phyloP scores from a whole-genome alignment of 2,329 filamentous ascomycete genomes.

The Pestalotiopsis sp. region DNA sequence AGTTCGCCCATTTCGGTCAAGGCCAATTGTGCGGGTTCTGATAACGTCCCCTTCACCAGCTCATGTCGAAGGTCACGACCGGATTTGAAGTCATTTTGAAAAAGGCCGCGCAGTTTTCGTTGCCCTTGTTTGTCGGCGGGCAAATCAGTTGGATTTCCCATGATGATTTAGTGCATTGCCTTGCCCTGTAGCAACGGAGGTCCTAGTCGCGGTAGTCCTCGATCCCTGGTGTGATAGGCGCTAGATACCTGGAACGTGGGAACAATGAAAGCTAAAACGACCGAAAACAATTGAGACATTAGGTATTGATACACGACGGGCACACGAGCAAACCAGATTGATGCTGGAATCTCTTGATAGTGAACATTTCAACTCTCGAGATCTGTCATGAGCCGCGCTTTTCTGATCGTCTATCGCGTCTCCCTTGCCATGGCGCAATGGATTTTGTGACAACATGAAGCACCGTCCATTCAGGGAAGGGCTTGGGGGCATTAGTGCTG shows the following conservation, averaged over 20 bases:
- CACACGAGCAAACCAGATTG: neutral
- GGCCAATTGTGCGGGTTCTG: neutral
- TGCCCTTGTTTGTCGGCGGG: neutral
- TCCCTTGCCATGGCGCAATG: neutral
- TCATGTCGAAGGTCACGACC: neutral
- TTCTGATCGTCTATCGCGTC: neutral
- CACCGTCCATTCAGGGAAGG: neutral
- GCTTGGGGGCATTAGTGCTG: neutral
- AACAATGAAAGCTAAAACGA: neutral
- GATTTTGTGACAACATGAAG: neutral
- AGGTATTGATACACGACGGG: neutral
- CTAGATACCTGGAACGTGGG: neutral
- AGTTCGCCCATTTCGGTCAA: constrained; percentile 3
- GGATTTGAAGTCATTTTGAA: neutral
- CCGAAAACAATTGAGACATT: neutral
- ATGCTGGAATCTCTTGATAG: neutral
- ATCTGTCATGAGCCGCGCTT: neutral
- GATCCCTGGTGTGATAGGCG: no score
- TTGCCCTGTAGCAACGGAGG: no score
- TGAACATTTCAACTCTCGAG: neutral
- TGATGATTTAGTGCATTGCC: neutral
- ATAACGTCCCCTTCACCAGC: neutral
- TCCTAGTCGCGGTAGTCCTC: no score
- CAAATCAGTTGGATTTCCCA: neutral
- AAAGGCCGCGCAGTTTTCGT: neutral